These are phyloP conservation scores for Cladophialophora psammophila DNA, from an alignment of 2,329 filamentous ascomycete genomes.

Conservation along the genomic window DNA sequence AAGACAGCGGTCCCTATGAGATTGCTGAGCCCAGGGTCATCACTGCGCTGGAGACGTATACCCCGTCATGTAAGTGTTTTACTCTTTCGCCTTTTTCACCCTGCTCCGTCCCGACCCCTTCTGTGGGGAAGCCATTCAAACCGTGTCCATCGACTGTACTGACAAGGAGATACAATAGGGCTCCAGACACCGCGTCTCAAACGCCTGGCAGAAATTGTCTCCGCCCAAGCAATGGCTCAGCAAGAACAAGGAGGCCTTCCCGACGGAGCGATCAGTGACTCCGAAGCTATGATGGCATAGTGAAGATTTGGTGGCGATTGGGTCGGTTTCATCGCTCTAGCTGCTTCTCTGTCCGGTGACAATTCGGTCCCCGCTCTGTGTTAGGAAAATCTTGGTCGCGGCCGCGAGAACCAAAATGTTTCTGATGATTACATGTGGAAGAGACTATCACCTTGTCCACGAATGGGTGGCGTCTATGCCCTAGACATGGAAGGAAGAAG, in stretches of 20 bases:
- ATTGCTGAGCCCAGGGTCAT: constrained; percentile 97
- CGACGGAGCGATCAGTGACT: constrained; percentile 39
- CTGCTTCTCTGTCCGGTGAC: background rate
- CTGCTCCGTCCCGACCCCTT: background rate
- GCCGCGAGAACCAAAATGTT: constrained; percentile 2
- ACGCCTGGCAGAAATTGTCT: constrained; percentile 97
- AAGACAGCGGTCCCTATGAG: constrained; percentile 97
- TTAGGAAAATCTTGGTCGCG: background rate
- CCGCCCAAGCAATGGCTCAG: constrained; percentile 92
- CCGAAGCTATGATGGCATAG: constrained; percentile 27
- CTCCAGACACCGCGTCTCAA: constrained; percentile 95
- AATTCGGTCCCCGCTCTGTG: background rate
- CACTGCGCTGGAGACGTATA: constrained; percentile 96
- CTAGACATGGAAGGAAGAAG: background rate
- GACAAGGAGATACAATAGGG: constrained; percentile 63
- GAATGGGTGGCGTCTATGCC: background rate
- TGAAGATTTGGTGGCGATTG: background rate
- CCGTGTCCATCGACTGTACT: constrained; percentile 36
- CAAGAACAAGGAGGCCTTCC: constrained; percentile 79
- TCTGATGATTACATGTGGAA: constrained; percentile 2
- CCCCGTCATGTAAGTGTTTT: constrained; percentile 82
- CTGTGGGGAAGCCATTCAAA: background rate
- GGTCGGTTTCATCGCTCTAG: too few relatives aligned
- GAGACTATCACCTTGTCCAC: background rate
- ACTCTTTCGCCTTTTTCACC: constrained; percentile 14